Percentiles rank a stretch among this genome's conserved stretches.
Conservation (phyloP, 139 green algal genomes). For the Chlorella sp. region DNA sequence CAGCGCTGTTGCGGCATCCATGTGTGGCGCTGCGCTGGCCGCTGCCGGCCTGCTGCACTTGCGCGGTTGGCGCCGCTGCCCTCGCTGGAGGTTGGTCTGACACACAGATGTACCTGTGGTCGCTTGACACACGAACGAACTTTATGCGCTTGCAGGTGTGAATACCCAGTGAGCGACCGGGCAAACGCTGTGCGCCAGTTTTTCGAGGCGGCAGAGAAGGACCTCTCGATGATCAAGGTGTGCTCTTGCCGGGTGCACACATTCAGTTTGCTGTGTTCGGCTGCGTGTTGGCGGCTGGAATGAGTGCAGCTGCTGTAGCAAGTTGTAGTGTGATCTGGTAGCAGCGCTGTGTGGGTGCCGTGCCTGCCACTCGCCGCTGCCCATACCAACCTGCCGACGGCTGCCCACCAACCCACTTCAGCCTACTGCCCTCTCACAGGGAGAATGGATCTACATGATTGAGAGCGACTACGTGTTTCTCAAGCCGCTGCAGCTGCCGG, state of each 20-base stretch:
- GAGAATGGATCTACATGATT: slow-evolving; percentile 77
- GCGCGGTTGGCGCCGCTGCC: too few relatives aligned
- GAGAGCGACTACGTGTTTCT: slow-evolving; percentile 86
- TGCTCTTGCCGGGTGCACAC: too few relatives aligned
- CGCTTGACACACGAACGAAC: background rate
- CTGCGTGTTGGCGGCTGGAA: background rate
- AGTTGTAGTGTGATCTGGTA: too few relatives aligned
- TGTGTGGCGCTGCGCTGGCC: too few relatives aligned
- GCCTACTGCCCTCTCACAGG: slow-evolving; percentile 8
- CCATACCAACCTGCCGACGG: too few relatives aligned
- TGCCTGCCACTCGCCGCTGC: too few relatives aligned
- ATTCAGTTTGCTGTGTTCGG: background rate
- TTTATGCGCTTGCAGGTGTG: slow-evolving; percentile 43
- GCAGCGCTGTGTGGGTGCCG: too few relatives aligned
- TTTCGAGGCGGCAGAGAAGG: slow-evolving; percentile 49
- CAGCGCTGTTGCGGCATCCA: too few relatives aligned
- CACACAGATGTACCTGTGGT: background rate
- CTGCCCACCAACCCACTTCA: too few relatives aligned
- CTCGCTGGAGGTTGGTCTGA: background rate
- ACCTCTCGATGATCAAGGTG: slow-evolving; percentile 61
- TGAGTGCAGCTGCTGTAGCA: too few relatives aligned
- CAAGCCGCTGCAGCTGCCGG: slow-evolving; percentile 54
- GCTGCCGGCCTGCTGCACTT: too few relatives aligned
- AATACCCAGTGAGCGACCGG: slow-evolving; percentile 85
- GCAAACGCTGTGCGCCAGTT: slow-evolving; percentile 81